Evolutionary conservation across 2,329 filamentous ascomycete species (phyloP).

Genomic region (Chalaropsis ovoidea): DNA sequence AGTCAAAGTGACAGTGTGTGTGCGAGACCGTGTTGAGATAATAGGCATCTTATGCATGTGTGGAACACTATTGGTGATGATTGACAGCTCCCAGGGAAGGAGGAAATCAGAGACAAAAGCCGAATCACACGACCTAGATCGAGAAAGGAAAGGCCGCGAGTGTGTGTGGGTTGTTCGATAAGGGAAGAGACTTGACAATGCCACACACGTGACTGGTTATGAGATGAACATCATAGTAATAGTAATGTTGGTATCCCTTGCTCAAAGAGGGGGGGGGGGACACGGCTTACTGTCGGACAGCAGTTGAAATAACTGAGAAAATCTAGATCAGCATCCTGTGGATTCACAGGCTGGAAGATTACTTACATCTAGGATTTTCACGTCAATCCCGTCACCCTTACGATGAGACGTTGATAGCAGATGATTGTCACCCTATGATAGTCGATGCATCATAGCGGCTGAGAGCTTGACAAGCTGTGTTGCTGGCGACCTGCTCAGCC

Average conservation of each 20-base stretch:
- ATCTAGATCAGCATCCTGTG: background rate
- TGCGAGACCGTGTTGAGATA: background rate
- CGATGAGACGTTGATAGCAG: no score
- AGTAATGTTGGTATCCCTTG: background rate
- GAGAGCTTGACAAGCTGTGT: no score
- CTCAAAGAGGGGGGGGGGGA: background rate
- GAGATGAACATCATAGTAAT: background rate
- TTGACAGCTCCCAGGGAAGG: background rate
- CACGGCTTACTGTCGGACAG: background rate
- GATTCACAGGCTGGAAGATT: background rate
- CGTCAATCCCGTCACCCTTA: no score
- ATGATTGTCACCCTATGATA: no score
- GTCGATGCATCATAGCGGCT: no score
- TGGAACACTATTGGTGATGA: background rate
- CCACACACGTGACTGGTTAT: slow-evolving; percentile 2
- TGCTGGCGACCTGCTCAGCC: no score
- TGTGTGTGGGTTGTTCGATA: background rate
- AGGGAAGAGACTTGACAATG: background rate
- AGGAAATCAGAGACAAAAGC: background rate
- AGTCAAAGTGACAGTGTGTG: no score
- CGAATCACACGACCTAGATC: background rate
- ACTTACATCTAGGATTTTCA: background rate
- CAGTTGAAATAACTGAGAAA: background rate
- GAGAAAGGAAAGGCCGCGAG: background rate
- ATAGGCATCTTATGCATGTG: background rate